A percentile compares a stretch with the other conserved stretches of the same genome.
These are phyloP conservation scores for Metarhizium sp. DNA, from an alignment of 2,329 filamentous ascomycete species.

Conservation along the genomic window DNA sequence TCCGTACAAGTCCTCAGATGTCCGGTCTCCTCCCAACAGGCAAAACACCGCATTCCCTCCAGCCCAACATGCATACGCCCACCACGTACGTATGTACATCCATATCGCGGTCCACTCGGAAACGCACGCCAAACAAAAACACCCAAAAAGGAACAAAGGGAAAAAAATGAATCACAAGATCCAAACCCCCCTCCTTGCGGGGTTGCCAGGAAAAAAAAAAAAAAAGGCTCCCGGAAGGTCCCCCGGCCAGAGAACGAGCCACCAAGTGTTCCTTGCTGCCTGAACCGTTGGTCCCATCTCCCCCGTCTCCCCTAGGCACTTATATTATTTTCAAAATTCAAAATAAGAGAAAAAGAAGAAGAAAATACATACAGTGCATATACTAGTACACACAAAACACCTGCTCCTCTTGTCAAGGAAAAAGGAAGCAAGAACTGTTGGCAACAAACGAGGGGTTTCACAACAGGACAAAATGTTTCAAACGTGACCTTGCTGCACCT, in stretches of 20 bases:
- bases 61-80: neutral
- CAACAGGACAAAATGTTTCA: neutral
- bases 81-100: no score
- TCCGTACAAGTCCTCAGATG: neutral
- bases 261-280: neutral
- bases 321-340: no score
- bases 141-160: neutral
- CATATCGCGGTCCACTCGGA: neutral
- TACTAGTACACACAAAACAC: no score
- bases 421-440: no score
- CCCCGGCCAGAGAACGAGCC: neutral
- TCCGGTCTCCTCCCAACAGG: neutral
- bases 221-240: neutral
- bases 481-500: neutral
- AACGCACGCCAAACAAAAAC: neutral
- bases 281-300: neutral
- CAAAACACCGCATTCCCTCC: neutral
- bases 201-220: neutral
- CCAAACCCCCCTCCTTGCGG: neutral
- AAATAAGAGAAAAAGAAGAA: no score
- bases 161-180: neutral
- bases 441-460: neutral
- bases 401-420: neutral
- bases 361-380: no score
- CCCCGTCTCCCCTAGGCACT: neutral